Base-by-base conservation (phyloP, 2,329 filamentous ascomycete species). In the Proliferodiscus dingleyae region DNA sequence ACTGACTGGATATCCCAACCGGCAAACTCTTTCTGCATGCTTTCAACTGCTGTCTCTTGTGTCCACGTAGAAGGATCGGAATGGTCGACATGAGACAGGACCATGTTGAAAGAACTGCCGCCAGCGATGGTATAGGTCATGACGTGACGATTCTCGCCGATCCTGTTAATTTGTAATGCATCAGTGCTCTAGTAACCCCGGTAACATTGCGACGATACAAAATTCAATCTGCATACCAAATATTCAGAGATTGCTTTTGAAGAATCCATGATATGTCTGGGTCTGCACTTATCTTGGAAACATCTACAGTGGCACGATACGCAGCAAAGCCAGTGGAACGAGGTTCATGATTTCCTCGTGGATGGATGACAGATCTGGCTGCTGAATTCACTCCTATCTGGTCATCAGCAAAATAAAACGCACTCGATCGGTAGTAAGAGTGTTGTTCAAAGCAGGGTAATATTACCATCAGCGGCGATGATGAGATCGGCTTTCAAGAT, bases 281-380 rank as follows among this genome's bases (percentile, higher is more conserved):
- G 22, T 67, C 61, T 4, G 50, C 40, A 16, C 55, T 56, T 53
- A 73, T 69, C 38, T 61, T 62, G 2, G 61, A 50, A 2, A 66
- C 60, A 16, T 70, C 62, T 0, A 72, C 66, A 0, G 63, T 67
- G 0, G 68, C 67, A 3, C 70, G 57, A 43, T 72, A 72, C 0
- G 66, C 69, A 3, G 68, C 66, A 43, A 69, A 71, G 0, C 66
- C 68, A 0, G 69, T 67, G 15, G 36, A 47, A 6, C 40, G 50
- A 5, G 8, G 67, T 61, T 33, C 64, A 61, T 37, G 60, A 53
- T 13, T 69, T 63, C 11, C 34, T 6, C 34, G 47, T 15, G 38
- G 41, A 22, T 51, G 45, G 22, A 51, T 7, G 28, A 45, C 37
- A 30, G 39, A 53, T 15, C 55, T 47, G 0, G 65, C 64, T 4